phyloP scores from a whole-genome alignment of 2,329 filamentous ascomycete genomes.

The Pyricularia grisea region DNA sequence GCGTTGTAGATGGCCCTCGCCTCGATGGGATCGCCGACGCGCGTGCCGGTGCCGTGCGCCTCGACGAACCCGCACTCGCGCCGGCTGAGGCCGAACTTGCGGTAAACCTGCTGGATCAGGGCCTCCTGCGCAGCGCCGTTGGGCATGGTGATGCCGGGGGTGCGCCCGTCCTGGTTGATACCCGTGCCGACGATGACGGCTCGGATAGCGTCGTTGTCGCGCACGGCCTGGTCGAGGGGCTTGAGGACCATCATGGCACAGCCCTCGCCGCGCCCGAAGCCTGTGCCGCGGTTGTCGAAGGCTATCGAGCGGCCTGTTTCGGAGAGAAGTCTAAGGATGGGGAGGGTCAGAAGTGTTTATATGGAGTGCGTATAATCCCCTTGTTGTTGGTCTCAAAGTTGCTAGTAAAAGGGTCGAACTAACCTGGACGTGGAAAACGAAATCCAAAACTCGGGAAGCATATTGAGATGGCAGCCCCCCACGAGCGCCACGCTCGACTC shows the following conservation, averaged over 20 bases:
- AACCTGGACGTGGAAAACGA: constrained; percentile 31
- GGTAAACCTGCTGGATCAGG: constrained; percentile 34
- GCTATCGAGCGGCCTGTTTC: constrained; percentile 41
- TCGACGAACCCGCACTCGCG: constrained; percentile 33
- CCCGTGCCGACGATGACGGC: constrained; percentile 40
- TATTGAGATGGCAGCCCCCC: constrained; percentile 36
- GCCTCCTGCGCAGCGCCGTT: constrained; percentile 34
- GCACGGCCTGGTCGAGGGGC: constrained; percentile 41
- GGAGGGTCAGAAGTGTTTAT: no score
- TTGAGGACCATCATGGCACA: constrained; percentile 47
- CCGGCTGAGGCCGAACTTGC: constrained; percentile 25
- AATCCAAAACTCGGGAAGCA: constrained; percentile 36
- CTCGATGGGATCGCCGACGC: constrained; percentile 44
- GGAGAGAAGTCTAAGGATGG: constrained; percentile 32
- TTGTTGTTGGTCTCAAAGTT: background rate
- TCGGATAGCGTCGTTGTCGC: constrained; percentile 43
- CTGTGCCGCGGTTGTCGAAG: constrained; percentile 35
- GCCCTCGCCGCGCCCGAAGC: constrained; percentile 54
- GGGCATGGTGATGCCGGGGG: constrained; percentile 47
- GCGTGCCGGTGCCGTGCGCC: constrained; percentile 47
- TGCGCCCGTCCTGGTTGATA: constrained; percentile 47
- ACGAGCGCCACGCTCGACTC: constrained; percentile 37
- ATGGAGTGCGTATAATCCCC: no score
- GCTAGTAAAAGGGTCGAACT: background rate
- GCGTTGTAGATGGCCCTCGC: constrained; percentile 27